Conservation (phyloP, 2,329 filamentous ascomycete genomes). For the Pseudocercospora cruenta region DNA sequence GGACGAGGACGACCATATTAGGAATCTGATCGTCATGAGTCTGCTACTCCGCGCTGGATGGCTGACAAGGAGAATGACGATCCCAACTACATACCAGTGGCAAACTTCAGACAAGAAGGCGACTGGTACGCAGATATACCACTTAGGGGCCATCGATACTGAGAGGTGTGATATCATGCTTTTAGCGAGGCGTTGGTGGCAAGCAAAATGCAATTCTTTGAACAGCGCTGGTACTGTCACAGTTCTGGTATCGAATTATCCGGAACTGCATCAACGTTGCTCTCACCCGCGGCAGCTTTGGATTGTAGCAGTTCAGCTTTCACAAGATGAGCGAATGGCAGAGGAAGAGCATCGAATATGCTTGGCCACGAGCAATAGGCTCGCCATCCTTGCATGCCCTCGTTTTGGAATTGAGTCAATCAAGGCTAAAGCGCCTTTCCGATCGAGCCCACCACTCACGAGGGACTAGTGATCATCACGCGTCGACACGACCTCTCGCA, state of each 20-base stretch:
- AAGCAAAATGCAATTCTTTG: not conserved
- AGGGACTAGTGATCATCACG: not conserved
- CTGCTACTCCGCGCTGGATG: slow-evolving; percentile 2
- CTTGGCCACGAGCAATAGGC: not conserved
- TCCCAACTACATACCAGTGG: slow-evolving; percentile 8
- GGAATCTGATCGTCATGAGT: slow-evolving; percentile 11
- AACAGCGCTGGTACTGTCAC: not conserved
- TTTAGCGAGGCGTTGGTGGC: slow-evolving; percentile 24
- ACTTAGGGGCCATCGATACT: not conserved
- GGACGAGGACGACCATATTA: slow-evolving; percentile 35
- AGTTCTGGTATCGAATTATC: too few relatives aligned
- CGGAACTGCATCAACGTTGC: too few relatives aligned
- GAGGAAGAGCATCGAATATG: not conserved
- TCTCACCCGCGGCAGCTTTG: not conserved
- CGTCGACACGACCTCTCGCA: not conserved
- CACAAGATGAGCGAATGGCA: not conserved
- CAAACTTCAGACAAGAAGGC: not conserved
- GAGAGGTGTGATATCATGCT: slow-evolving; percentile 5
- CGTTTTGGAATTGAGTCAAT: too few relatives aligned
- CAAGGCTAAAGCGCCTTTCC: too few relatives aligned
- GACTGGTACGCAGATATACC: not conserved
- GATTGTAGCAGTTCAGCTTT: not conserved
- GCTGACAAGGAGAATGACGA: slow-evolving; percentile 1
- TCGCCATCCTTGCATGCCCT: not conserved
- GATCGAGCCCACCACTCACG: not conserved